A percentile compares a stretch with the other conserved stretches of the same genome.
These are phyloP conservation scores for Chlamydomonas applanata DNA, from an alignment of 139 green algal species.

Conservation along the genomic window DNA sequence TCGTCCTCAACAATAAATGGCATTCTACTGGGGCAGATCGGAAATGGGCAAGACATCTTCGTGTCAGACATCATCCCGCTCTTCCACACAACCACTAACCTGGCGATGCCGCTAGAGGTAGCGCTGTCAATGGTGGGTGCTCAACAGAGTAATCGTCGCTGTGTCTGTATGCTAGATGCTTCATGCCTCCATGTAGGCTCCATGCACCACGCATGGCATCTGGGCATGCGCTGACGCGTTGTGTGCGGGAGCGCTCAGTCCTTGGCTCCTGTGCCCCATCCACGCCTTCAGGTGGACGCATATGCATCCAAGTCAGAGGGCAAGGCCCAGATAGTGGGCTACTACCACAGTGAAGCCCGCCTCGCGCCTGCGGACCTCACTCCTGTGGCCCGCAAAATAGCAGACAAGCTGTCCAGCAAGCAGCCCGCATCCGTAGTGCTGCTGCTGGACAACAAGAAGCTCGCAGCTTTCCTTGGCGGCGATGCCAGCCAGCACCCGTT, in stretches of 20 bases:
- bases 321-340: conserved; percentile 57
- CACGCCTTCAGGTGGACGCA: conserved; percentile 47
- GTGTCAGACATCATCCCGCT: conserved; percentile 62
- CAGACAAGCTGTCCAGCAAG: conserved; percentile 51
- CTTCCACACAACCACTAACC: conserved; percentile 46
- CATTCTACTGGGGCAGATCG: conserved; percentile 45
- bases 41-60: conserved; percentile 13
- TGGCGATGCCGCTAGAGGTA: conserved; percentile 59
- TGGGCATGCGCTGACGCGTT: no score
- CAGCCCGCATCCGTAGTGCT: conserved; percentile 27
- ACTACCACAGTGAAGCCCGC: conserved; percentile 78
- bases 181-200: neutral
- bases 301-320: conserved; percentile 22
- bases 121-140: conserved; percentile 50
- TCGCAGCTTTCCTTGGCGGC: conserved; percentile 17
- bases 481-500: conserved; percentile 25
- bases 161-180: neutral
- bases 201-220: neutral
- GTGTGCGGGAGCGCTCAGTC: no score
- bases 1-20: conserved; percentile 49
- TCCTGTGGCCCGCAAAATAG: conserved; percentile 44
- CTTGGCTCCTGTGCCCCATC: no score
- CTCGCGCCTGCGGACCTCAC: conserved; percentile 55
- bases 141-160: no score
- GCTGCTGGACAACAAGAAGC: conserved; percentile 45